Evolutionary conservation across 2,329 filamentous ascomycete genomes (phyloP).

Genomic region (Tolypocladium tropicale): DNA sequence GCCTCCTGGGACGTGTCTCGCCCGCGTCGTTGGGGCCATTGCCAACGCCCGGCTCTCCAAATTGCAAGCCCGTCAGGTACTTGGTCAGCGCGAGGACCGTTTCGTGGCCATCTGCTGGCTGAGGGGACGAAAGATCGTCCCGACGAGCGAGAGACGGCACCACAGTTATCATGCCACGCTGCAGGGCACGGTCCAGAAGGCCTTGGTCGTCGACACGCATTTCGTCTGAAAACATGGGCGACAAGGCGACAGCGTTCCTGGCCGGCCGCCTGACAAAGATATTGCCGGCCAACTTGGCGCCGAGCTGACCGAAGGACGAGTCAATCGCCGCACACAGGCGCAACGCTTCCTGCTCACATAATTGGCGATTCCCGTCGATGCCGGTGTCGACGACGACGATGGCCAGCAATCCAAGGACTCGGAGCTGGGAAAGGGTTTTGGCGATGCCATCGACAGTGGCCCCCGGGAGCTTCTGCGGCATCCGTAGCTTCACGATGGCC

Average conservation of each 20-base stretch:
- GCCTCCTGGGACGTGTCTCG: constrained; percentile 29
- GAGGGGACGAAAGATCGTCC: constrained; percentile 26
- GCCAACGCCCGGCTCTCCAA: constrained; percentile 11
- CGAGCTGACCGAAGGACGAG: constrained; percentile 51
- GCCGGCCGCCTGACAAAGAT: constrained; percentile 11
- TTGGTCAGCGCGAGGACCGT: constrained; percentile 67
- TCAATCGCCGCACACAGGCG: constrained; percentile 69
- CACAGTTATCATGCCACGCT: constrained; percentile 24
- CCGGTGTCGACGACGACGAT: constrained; percentile 74
- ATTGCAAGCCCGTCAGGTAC: constrained; percentile 61
- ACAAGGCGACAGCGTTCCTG: background rate
- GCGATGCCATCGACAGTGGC: constrained; percentile 63
- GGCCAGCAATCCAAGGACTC: constrained; percentile 69
- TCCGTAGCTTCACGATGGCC: constrained; percentile 75
- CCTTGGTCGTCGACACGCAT: constrained; percentile 20
- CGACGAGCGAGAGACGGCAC: constrained; percentile 30
- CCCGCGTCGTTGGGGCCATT: constrained; percentile 11
- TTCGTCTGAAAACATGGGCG: constrained; percentile 12
- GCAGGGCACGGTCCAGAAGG: constrained; percentile 20
- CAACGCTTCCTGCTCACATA: constrained; percentile 53
- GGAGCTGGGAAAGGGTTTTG: constrained; percentile 74
- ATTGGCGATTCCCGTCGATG: constrained; percentile 25
- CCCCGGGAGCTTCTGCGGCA: constrained; percentile 61
- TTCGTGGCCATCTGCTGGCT: constrained; percentile 40
- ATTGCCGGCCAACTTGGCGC: constrained; percentile 56